Evolutionary conservation across 495 filamentous ascomycete species (phyloP).

Genomic region (Talaromyces stipitatus): DNA sequence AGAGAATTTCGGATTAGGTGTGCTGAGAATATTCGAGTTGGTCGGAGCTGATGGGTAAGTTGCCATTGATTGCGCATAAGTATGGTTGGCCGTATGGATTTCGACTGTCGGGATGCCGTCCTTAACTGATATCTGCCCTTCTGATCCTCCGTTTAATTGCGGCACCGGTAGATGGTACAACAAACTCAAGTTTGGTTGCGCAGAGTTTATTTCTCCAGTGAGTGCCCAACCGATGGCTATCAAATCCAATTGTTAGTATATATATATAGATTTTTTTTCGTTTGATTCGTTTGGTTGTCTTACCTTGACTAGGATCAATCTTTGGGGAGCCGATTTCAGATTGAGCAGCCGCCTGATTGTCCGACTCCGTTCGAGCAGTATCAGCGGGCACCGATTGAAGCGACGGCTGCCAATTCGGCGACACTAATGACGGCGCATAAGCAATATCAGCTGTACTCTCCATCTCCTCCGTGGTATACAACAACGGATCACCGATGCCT

Average conservation of each 20-base stretch:
- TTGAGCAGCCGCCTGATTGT: constrained; percentile 22
- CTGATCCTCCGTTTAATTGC: constrained; percentile 12
- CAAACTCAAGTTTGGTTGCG: constrained; percentile 68
- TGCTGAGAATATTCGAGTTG: not conserved
- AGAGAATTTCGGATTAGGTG: not conserved
- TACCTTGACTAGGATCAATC: constrained; percentile 47
- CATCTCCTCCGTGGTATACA: constrained; percentile 71
- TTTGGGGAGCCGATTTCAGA: constrained; percentile 26
- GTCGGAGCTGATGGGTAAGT: not conserved
- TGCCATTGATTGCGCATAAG: not conserved
- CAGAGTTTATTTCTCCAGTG: constrained; percentile 74
- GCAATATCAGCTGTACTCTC: constrained; percentile 47
- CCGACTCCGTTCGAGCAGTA: constrained; percentile 16
- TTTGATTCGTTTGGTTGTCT: constrained; percentile 12
- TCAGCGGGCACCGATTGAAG: constrained; percentile 20
- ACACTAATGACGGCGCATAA: constrained; percentile 30
- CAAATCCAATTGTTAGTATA: constrained; percentile 20
- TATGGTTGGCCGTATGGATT: not conserved
- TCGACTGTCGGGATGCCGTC: not conserved
- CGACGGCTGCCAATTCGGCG: constrained; percentile 27
- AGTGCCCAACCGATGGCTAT: constrained; percentile 68
- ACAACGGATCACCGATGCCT: constrained; percentile 72
- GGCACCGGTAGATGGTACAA: constrained; percentile 52
- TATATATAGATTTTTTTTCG: constrained; percentile 21
- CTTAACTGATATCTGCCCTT: not conserved